Evolutionary conservation across 1,284 basidiomycete genomes (phyloP).

Genomic region (Heterobasidion parviporum): DNA sequence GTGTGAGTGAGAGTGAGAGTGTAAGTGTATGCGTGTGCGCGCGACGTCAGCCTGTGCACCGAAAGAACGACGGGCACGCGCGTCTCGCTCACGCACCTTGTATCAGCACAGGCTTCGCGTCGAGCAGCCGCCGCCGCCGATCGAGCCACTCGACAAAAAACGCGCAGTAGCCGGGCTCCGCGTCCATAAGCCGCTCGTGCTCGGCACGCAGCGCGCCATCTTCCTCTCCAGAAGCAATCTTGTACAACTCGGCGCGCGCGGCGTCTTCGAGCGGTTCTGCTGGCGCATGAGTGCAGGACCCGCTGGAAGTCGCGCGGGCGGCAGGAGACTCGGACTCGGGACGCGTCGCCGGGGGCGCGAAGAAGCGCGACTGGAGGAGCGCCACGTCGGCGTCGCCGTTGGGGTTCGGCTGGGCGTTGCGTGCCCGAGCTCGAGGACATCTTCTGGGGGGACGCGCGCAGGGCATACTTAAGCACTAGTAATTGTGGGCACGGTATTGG

Average conservation of each 20-base stretch:
- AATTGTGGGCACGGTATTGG: too few species aligned
- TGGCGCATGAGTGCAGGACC: too few species aligned
- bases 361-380: constrained; percentile 67
- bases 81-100: constrained; percentile 25
- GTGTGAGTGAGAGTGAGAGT: background rate
- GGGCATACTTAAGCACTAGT: too few species aligned
- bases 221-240: background rate
- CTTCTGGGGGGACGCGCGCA: constrained; percentile 13
- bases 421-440: constrained; percentile 28
- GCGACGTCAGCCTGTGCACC: background rate
- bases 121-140: constrained; percentile 3
- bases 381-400: constrained; percentile 10
- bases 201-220: background rate
- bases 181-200: background rate
- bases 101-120: constrained; percentile 31
- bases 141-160: constrained; percentile 8
- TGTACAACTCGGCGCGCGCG: background rate
- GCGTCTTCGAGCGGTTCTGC: background rate
- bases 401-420: constrained; percentile 20
- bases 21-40: background rate
- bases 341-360: constrained; percentile 39
- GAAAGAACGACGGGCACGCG: too few species aligned
- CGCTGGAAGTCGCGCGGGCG: too few species aligned
- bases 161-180: constrained; percentile 1
- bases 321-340: too few species aligned